Evolutionary conservation across 805 yeast genomes (phyloP).

Genomic region (Hanseniaspora jakobsenii): DNA sequence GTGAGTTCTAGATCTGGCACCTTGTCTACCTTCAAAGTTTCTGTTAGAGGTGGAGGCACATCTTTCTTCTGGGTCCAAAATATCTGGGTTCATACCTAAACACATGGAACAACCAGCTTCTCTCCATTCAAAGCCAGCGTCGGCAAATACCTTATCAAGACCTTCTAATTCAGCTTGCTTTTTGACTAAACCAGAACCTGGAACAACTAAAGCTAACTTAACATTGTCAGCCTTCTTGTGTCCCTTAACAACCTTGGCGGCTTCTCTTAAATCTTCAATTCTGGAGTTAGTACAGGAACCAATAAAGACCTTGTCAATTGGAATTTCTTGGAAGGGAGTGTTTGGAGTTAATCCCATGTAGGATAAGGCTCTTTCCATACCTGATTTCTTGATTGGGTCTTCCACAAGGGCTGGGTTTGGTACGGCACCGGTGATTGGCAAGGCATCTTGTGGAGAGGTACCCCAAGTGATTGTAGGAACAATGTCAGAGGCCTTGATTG

Average conservation of each 20-base stretch:
- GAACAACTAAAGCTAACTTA: constrained; percentile 79
- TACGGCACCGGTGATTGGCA: constrained; percentile 79
- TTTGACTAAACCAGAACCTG: constrained; percentile 94
- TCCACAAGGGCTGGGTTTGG: constrained; percentile 74
- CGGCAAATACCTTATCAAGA: constrained; percentile 74
- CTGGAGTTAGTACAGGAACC: constrained; percentile 98
- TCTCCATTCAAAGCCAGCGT: constrained; percentile 97
- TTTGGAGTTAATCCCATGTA: constrained; percentile 88
- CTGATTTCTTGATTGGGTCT: constrained; percentile 65
- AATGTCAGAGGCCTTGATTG: constrained; percentile 70
- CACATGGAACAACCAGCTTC: constrained; percentile 99
- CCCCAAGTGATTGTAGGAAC: constrained; percentile 99
- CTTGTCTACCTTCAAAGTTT: constrained; percentile 98
- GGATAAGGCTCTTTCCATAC: constrained; percentile 80
- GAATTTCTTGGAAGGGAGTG: constrained; percentile 61
- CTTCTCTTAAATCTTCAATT: constrained; percentile 91
- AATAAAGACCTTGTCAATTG: constrained; percentile 86
- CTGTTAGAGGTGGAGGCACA: constrained; percentile 98
- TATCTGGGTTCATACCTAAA: constrained; percentile 98
- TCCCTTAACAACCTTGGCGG: constrained; percentile 88
- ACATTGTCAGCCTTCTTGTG: constrained; percentile 73
- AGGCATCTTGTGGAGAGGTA: constrained; percentile 96
- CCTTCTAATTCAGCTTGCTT: constrained; percentile 92
- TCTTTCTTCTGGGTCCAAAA: constrained; percentile 85
- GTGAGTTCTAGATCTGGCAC: constrained; percentile 90